phyloP scores from a whole-genome alignment of 495 filamentous ascomycete species.

The Talaromyces ruber region DNA sequence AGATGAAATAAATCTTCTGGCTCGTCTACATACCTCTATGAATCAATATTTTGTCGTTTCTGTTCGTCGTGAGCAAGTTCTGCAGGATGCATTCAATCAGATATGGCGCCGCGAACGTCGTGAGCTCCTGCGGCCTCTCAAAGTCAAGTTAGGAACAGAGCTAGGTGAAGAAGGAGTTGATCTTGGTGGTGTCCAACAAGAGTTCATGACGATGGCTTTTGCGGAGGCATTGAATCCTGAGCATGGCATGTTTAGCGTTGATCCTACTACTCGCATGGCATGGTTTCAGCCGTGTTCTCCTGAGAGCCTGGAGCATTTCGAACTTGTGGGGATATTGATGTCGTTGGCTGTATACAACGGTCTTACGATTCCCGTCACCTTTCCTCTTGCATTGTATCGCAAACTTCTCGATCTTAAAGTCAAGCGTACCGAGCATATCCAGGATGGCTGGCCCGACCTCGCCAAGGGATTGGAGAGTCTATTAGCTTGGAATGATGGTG shows the following conservation, averaged over 20 bases:
- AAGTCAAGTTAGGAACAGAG: constrained; percentile 74
- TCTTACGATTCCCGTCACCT: constrained; percentile 77
- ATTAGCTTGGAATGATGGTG: constrained; percentile 67
- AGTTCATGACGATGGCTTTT: constrained; percentile 83
- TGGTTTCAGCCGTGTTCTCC: constrained; percentile 81
- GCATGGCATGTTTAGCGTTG: constrained; percentile 70
- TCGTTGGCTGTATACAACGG: constrained; percentile 94
- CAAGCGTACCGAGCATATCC: constrained; percentile 62
- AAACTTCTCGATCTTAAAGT: constrained; percentile 61
- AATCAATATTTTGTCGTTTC: constrained; percentile 69
- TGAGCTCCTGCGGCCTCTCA: constrained; percentile 76
- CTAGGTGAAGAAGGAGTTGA: constrained; percentile 85
- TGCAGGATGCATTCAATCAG: constrained; percentile 77
- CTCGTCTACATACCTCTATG: constrained; percentile 53
- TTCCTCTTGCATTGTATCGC: constrained; percentile 76
- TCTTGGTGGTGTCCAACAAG: constrained; percentile 88
- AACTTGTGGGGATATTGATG: constrained; percentile 79
- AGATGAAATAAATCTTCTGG: constrained; percentile 44
- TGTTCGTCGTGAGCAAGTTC: constrained; percentile 59
- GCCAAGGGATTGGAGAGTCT: constrained; percentile 62
- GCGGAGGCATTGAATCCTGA: constrained; percentile 67
- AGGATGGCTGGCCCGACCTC: constrained; percentile 81
- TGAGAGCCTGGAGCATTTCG: constrained; percentile 81
- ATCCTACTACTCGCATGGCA: constrained; percentile 61
- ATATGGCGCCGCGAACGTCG: constrained; percentile 78